Percentiles rank a stretch among this genome's conserved stretches.
These are phyloP conservation scores for Cladorrhinum samala DNA, from an alignment of 495 filamentous ascomycete species.

Conservation along the genomic window DNA sequence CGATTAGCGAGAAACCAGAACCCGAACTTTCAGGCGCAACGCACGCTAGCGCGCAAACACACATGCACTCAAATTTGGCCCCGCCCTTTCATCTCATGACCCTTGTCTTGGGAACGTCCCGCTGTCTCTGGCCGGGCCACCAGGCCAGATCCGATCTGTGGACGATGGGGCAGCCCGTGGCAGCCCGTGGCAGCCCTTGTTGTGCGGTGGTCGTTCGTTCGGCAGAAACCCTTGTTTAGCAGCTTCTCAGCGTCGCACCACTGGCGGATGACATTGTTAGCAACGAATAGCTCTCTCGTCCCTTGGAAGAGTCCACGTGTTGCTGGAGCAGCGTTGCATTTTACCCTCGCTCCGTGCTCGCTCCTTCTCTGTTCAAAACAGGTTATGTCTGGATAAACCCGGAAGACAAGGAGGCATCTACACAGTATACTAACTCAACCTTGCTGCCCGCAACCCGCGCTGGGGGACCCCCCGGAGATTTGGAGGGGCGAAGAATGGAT, in stretches of 20 bases:
- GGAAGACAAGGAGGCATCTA: too few species aligned
- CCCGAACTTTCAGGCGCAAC: neutral
- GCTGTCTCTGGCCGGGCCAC: slow-evolving; percentile 1
- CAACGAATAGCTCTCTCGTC: neutral
- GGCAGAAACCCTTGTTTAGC: neutral
- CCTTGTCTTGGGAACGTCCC: slow-evolving; percentile 13
- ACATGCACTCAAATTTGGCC: slow-evolving; percentile 14
- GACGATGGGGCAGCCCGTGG: too few species aligned
- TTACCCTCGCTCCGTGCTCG: too few species aligned
- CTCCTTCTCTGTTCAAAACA: too few species aligned
- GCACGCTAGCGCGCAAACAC: slow-evolving; percentile 9
- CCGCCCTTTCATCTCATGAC: slow-evolving; percentile 21
- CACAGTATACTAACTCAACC: too few species aligned
- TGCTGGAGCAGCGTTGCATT: neutral
- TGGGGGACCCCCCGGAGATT: slow-evolving; percentile 19
- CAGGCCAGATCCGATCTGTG: slow-evolving; percentile 22
- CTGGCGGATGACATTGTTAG: neutral
- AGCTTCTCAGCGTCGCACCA: neutral
- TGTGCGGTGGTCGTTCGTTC: slow-evolving; percentile 6
- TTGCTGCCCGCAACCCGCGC: too few species aligned
- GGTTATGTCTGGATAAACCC: too few species aligned
- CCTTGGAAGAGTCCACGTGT: neutral
- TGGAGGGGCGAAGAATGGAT: slow-evolving; percentile 15
- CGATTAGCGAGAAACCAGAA: slow-evolving; percentile 30
- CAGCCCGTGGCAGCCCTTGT: too few species aligned